A percentile compares a stretch with the other conserved stretches of the same genome.
Evolutionary conservation across 306 rosid species (phyloP).

Genomic region (Quercus mongolica): DNA sequence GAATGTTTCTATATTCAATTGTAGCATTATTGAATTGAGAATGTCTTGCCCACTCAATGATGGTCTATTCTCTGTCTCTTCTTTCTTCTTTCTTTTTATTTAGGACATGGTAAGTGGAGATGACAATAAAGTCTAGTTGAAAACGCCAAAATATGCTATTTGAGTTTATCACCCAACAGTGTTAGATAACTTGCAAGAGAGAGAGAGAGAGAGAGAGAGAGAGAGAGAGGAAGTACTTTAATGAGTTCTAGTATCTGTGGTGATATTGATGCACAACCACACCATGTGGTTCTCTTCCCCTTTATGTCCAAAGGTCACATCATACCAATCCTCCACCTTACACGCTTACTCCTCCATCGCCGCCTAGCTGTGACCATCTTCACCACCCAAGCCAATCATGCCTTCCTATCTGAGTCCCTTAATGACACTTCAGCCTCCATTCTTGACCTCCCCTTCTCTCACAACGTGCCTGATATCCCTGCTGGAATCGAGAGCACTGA

Average conservation of each 20-base stretch:
- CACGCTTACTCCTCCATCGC: slow-evolving; percentile 35
- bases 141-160: too few relatives aligned
- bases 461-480: slow-evolving; percentile 25
- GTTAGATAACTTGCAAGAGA: too few relatives aligned
- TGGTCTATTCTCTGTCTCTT: too few relatives aligned
- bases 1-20: too few relatives aligned
- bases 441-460: slow-evolving; percentile 31
- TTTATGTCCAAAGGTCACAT: slow-evolving; percentile 60
- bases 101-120: too few relatives aligned
- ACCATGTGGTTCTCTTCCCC: slow-evolving; percentile 37
- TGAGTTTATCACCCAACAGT: too few relatives aligned
- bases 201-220: too few relatives aligned
- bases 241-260: background rate
- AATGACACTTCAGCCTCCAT: slow-evolving; percentile 25
- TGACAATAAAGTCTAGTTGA: too few relatives aligned
- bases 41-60: too few relatives aligned
- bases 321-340: slow-evolving; percentile 45
- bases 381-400: slow-evolving; percentile 35
- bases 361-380: slow-evolving; percentile 25
- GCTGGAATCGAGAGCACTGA: slow-evolving; percentile 34
- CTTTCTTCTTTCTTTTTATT: too few relatives aligned
- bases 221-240: too few relatives aligned
- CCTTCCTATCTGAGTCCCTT: slow-evolving; percentile 27
- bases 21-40: too few relatives aligned
- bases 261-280: background rate